Base-by-base conservation (phyloP, 2,329 filamentous ascomycete species). In the Fusarium torreyae region DNA sequence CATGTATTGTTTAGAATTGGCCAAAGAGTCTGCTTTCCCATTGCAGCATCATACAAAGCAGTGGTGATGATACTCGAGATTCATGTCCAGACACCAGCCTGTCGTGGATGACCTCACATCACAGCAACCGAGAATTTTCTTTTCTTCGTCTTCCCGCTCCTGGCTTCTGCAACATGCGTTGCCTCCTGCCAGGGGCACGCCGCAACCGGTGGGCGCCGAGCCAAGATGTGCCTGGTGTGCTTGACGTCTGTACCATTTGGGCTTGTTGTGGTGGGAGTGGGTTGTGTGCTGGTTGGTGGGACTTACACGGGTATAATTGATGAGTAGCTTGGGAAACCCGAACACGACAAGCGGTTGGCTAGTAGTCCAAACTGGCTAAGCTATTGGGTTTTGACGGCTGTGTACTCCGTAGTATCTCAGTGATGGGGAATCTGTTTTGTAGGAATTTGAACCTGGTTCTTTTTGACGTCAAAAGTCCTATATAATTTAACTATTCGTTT, bases 181-280 rank as follows among this genome's bases (percentile, higher is more conserved):
- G 38, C 49, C 48, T 68, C 34, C 67, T 61, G 58, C 52, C 68
- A 70, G 67, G 68, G 67, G 67, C 66, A 66, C 46, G 66, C 64
- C 66, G 52, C 51, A 51, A 65, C 54, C 48, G 64, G 66, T 61
- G 64, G 44, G 52, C 63, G 67, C 57, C 53, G 63, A 45, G 50
- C 49, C 20, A 60, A 65, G 49, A 55, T 26, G 61, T 66, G 39
- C 54, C 54, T 57, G 61, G 63, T 67, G 55, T 60, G 60, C 43
- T 57, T 69, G 63, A 57, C 55, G 50, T 46, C 48, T 38, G 31
- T 66, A 48, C 57, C 46, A 50, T 68, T 69, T 62, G 60, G 67
- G 67, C 54, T 70, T 60, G 66, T 67, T 62, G 57, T 67, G 63
- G 57, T 58, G 57, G 62, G 60, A 65, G 62, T 65, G 62, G 60